Percentiles rank a stretch among this genome's conserved stretches.
Conservation (phyloP, 805 yeast genomes). For the Hanseniaspora vineae region DNA sequence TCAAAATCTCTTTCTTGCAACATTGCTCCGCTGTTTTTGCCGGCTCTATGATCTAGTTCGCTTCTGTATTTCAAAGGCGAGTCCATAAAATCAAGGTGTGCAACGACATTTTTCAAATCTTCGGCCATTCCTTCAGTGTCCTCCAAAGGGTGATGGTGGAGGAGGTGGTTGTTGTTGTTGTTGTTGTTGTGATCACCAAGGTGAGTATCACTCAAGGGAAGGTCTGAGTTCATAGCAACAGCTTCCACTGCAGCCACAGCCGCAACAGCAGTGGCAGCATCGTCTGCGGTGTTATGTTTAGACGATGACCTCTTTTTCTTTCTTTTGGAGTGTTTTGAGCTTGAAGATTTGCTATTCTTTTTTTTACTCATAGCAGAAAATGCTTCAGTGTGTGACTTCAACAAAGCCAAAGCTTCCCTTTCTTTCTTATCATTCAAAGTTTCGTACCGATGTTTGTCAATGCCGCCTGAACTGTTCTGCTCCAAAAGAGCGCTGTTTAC, state of each 20-base stretch:
- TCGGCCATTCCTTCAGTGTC: not conserved
- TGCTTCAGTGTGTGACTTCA: conserved; percentile 7
- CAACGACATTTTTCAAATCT: not conserved
- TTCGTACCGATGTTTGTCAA: not conserved
- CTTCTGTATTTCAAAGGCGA: too few relatives aligned
- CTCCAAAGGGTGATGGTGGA: not conserved
- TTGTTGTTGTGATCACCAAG: not conserved
- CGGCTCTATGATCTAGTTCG: too few relatives aligned
- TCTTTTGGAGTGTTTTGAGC: conserved; percentile 1
- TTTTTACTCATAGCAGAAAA: conserved; percentile 1
- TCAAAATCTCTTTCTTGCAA: too few relatives aligned
- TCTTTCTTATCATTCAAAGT: not conserved
- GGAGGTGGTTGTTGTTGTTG: not conserved
- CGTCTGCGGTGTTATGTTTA: not conserved
- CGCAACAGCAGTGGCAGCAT: conserved; percentile 9
- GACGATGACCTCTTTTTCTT: not conserved
- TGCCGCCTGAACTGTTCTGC: not conserved
- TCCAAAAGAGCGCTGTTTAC: too few relatives aligned
- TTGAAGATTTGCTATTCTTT: conserved; percentile 7
- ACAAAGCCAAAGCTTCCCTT: conserved; percentile 7
- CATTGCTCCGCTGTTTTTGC: too few relatives aligned
- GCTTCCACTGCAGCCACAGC: conserved; percentile 6
- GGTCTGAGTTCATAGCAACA: conserved; percentile 2
- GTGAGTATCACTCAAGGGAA: not conserved
- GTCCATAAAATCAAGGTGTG: not conserved